These are phyloP conservation scores for Botryotinia calthae DNA, from an alignment of 2,329 filamentous ascomycete species.

Conservation along the genomic window DNA sequence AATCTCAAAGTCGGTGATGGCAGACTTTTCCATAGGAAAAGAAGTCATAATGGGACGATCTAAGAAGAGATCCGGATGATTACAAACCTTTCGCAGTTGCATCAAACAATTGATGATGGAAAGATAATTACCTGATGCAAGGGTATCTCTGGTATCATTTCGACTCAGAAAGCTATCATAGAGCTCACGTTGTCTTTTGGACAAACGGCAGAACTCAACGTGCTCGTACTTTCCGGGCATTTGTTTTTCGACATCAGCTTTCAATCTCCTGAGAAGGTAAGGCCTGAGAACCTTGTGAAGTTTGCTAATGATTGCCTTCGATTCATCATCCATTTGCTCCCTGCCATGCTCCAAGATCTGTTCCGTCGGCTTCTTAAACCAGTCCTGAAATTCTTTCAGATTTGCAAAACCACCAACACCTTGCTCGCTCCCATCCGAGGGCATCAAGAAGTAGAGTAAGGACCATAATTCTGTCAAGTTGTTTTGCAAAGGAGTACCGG, in stretches of 20 bases:
- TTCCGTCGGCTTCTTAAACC: conserved; percentile 92
- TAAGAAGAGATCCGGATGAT: conserved; percentile 95
- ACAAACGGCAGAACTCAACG: conserved; percentile 91
- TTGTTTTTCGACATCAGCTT: conserved; percentile 97
- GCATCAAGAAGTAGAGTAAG: conserved; percentile 92
- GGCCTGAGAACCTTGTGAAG: conserved; percentile 91
- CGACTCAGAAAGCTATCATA: conserved; percentile 96
- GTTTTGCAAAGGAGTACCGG: conserved; percentile 94
- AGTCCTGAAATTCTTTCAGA: conserved; percentile 92
- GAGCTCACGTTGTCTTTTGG: conserved; percentile 89
- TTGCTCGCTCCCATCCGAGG: conserved; percentile 69
- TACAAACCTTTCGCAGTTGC: conserved; percentile 97
- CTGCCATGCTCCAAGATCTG: conserved; percentile 94
- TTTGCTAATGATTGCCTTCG: conserved; percentile 85
- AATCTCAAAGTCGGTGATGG: conserved; percentile 69
- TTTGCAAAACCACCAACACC: conserved; percentile 89
- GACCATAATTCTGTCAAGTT: conserved; percentile 98
- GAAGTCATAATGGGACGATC: conserved; percentile 96
- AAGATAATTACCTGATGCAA: conserved; percentile 91
- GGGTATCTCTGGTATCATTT: conserved; percentile 81
- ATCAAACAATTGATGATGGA: conserved; percentile 98
- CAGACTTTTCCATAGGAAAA: conserved; percentile 83
- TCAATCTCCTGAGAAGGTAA: conserved; percentile 84
- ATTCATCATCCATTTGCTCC: conserved; percentile 91
- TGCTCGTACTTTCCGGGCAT: conserved; percentile 99